A percentile compares a stretch with the other conserved stretches of the same genome.
phyloP scores from a whole-genome alignment of 257 asterid species.

The Solanum bulbocastanum region DNA sequence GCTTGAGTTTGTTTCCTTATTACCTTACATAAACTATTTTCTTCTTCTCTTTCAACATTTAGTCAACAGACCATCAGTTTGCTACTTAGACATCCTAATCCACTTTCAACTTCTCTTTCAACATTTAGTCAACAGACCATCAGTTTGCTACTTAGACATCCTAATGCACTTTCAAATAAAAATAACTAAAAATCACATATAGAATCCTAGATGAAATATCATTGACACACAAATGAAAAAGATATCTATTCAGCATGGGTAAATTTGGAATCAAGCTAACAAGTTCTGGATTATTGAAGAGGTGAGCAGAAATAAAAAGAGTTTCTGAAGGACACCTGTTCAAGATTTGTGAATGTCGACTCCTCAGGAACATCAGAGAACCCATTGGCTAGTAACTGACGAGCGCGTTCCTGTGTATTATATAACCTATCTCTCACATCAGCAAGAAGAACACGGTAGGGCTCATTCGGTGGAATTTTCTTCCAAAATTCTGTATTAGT shows the following conservation, averaged over 20 bases:
- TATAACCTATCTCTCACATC: slow-evolving; percentile 92
- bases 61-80: background rate
- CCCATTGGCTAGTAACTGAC: slow-evolving; percentile 66
- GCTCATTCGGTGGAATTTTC: slow-evolving; percentile 78
- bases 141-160: background rate
- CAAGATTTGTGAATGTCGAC: slow-evolving; percentile 53
- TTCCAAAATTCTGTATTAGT: slow-evolving; percentile 80
- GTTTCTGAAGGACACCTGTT: slow-evolving; percentile 40
- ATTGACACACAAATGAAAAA: background rate
- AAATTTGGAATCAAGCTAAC: background rate
- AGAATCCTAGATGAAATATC: background rate
- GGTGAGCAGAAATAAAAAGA: background rate
- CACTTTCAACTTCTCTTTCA: background rate
- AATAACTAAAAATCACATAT: background rate
- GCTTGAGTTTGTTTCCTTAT: background rate
- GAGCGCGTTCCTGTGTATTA: slow-evolving; percentile 86
- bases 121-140: background rate
- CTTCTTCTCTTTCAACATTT: background rate
- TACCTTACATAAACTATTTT: background rate
- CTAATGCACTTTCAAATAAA: background rate
- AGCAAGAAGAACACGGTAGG: slow-evolving; percentile 89
- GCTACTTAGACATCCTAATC: background rate
- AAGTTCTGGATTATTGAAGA: background rate
- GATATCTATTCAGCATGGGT: background rate
- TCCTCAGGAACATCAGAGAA: slow-evolving; percentile 64